Evolutionary conservation across 2,329 filamentous ascomycete species (phyloP), one percentile per base, ranked within the genome.

Genomic region (Ascochyta fabae): DNA sequence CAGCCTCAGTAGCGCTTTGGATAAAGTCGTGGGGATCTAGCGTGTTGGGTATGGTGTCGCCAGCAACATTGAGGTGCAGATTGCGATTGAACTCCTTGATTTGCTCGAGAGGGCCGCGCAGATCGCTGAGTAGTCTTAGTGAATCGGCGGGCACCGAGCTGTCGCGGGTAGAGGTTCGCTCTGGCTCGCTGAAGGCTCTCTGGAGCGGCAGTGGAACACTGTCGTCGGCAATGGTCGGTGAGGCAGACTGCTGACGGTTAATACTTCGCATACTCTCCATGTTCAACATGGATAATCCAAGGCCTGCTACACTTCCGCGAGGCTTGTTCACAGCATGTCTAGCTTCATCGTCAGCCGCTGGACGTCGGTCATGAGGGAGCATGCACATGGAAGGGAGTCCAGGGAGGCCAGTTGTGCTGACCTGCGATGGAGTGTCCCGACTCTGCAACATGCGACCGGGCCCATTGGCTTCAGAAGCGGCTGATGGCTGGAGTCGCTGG

Each of bases 1-100:
- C 78, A 27, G 79, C 69, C 59, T 82, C 79, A 4, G 80, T 82
- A 15, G 77, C 78, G 59, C 78, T 82, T 56, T 72, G 73, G 41
- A 75, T 59, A 38, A 75, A 74, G 13, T 80, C 77, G 19, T 79
- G 77, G 1, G 71, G 68, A 35, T 75, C 69, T 42, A 69, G 70
- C 6, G 73, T 74, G 45, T 75, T 67, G 26, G 73, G 73, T 19
- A 75, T 69, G 26, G 73, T 75, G 45, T 75, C 73, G 35, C 71
- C 70, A 10, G 61, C 54, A 7, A 73, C 49, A 31, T 74, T 64
- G 44, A 73, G 64, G 23, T 73, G 68, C 38, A 74, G 62, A 31
- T 68, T 65, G 42, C 63, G 67, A 48, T 73, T 71, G 61, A 68
- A 71, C 10, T 71, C 67, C 10, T 68, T 36, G 42, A 71, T 59